These are phyloP conservation scores for Carnegiea gigantea DNA, from an alignment of 179 eudicot genomes.

Conservation along the genomic window DNA sequence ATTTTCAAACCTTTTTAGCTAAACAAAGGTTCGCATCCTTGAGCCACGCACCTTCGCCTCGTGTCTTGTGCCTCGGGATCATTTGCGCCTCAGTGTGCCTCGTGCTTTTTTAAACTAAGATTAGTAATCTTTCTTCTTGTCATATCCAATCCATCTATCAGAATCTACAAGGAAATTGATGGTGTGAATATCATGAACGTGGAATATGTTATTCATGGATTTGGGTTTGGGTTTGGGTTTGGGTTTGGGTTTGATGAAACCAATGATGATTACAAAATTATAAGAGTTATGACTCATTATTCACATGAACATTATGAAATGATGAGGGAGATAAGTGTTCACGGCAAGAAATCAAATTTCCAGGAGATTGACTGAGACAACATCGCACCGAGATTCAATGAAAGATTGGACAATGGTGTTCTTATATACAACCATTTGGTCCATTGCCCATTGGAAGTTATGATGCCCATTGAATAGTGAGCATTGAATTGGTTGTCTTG, in stretches of 20 bases:
- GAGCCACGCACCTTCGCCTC: too few species aligned
- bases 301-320: too few species aligned
- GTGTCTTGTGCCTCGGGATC: too few species aligned
- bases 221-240: background rate
- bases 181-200: too few species aligned
- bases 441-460: background rate
- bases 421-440: constrained; percentile 7
- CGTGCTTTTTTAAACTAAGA: too few species aligned
- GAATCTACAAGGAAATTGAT: too few species aligned
- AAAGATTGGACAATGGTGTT: background rate
- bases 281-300: background rate
- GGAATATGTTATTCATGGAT: background rate
- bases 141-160: background rate
- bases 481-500: background rate
- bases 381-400: background rate
- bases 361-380: background rate
- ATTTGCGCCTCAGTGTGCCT: background rate
- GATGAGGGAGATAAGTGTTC: background rate
- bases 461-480: background rate
- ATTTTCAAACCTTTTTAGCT: too few species aligned
- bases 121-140: background rate
- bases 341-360: background rate
- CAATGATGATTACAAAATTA: constrained; percentile 8
- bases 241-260: background rate
- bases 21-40: background rate